Conservation (phyloP, 805 yeast genomes). For the Tetrapisispora namnaoensis region DNA sequence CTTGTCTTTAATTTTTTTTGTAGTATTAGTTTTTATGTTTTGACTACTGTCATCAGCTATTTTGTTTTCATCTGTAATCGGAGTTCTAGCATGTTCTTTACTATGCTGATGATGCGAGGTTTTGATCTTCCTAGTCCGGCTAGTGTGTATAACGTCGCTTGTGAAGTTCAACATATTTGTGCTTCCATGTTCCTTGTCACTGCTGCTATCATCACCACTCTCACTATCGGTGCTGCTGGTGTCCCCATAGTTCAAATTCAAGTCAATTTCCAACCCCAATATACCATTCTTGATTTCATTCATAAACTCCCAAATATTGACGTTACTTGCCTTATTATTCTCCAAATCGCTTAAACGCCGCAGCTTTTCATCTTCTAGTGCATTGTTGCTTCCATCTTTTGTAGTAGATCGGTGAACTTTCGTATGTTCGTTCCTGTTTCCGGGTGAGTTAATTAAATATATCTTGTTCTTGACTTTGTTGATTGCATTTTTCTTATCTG, state of each 20-base stretch:
- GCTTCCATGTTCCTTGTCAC: not conserved
- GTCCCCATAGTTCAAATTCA: not conserved
- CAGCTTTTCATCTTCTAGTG: not conserved
- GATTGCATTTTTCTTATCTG: slow-evolving; percentile 30
- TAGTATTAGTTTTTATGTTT: not conserved
- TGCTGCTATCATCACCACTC: not conserved
- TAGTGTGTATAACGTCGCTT: not conserved
- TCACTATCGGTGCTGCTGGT: not conserved
- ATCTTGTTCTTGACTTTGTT: slow-evolving; percentile 29
- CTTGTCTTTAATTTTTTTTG: not conserved
- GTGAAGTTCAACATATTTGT: slow-evolving; percentile 1
- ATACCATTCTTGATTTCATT: slow-evolving; percentile 38
- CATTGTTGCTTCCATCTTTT: not conserved
- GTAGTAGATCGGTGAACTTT: not conserved
- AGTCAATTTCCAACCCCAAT: slow-evolving; percentile 30
- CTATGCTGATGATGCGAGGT: not conserved
- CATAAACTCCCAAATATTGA: slow-evolving; percentile 38
- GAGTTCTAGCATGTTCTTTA: not conserved
- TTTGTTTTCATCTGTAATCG: not conserved
- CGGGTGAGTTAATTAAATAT: slow-evolving; percentile 10
- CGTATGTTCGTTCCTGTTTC: not conserved
- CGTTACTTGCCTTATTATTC: not conserved
- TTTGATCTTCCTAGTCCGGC: not conserved
- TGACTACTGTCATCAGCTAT: not conserved
- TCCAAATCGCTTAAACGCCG: not conserved